Evolutionary conservation across 2,329 filamentous ascomycete species (phyloP).

Genomic region (Botrytis cinerea): DNA sequence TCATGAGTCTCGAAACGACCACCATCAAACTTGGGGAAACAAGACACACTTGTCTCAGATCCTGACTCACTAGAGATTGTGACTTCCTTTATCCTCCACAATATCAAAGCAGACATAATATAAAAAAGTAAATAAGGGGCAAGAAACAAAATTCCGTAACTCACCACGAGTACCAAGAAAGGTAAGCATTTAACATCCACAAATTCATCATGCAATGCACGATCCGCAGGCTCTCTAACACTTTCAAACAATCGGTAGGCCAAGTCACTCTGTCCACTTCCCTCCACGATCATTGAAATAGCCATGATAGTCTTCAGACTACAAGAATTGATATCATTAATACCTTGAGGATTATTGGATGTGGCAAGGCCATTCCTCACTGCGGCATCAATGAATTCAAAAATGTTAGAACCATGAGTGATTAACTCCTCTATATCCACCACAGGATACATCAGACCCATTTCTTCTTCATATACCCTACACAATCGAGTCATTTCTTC

Average conservation of each 20-base stretch:
- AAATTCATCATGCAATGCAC: constrained; percentile 54
- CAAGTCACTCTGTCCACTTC: constrained; percentile 73
- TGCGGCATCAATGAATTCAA: constrained; percentile 71
- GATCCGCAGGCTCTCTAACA: constrained; percentile 71
- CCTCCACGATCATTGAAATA: constrained; percentile 74
- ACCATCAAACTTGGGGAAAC: background rate
- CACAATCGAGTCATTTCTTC: constrained; percentile 81
- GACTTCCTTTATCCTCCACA: background rate
- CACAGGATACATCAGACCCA: constrained; percentile 90
- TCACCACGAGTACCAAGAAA: constrained; percentile 58
- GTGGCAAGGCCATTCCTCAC: constrained; percentile 59
- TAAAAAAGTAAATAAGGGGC: background rate
- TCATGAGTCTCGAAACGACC: background rate
- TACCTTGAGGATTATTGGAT: constrained; percentile 44
- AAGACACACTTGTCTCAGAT: background rate
- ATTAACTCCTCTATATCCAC: constrained; percentile 73
- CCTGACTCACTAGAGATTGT: constrained; percentile 4
- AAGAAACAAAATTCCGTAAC: constrained; percentile 31
- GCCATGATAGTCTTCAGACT: constrained; percentile 83
- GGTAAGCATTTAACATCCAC: constrained; percentile 60
- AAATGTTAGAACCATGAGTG: constrained; percentile 68
- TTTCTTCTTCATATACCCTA: constrained; percentile 82
- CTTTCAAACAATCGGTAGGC: constrained; percentile 74
- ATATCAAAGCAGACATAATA: background rate
- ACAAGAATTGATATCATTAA: constrained; percentile 65